Base-by-base conservation (phyloP, 2,329 filamentous ascomycete species). In the Epichloe baconii region DNA sequence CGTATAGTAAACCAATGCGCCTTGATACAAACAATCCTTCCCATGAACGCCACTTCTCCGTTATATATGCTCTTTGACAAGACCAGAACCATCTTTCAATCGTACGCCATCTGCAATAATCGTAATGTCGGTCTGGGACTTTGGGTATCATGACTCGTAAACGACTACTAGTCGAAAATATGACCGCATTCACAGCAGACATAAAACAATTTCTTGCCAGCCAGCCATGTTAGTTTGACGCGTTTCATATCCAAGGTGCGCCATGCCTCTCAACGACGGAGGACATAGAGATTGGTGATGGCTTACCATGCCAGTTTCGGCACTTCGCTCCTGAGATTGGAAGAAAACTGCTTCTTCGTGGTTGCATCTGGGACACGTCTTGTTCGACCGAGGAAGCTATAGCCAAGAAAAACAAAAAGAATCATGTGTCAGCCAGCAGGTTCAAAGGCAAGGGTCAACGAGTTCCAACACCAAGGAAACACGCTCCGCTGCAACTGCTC, bases 231-330 rank as follows among this genome's bases (percentile, higher is more conserved):
- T 51, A 57, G 56, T 48, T 44, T 46, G 45, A 21, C 43, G 46
- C n/a, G n/a, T 31, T 44, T 44, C 46, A 41, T 44, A 37, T 36
- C n/a, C 41, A 21, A 37, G 7, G 21, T 12, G 10, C 34, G 38
- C 31, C 36, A 53, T 19, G 44, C 12, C n/a, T 15, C 34, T 14
- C 5, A 5, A 19, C 26, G n/a, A 23, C 26, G n/a, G n/a, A 47
- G 8, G n/a, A 43, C 26, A 40, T 7, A 15, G 35, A 38, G 36
- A 31, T 12, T 7, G 21, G 26, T 21, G 46, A 49, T 14, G 19
- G 47, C 86, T 76, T 71, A 97, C 93, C 93, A 98, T 98, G 73
- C 93, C 93, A 44, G 93, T 98, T 69, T 97, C 90, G 47, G 88
- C 88, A 59, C 86, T 95, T 70, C 93, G 86, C 74, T 97, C 90